Evolutionary conservation across 2,329 filamentous ascomycete species (phyloP).

Genomic region (Aspergillus floridensis): DNA sequence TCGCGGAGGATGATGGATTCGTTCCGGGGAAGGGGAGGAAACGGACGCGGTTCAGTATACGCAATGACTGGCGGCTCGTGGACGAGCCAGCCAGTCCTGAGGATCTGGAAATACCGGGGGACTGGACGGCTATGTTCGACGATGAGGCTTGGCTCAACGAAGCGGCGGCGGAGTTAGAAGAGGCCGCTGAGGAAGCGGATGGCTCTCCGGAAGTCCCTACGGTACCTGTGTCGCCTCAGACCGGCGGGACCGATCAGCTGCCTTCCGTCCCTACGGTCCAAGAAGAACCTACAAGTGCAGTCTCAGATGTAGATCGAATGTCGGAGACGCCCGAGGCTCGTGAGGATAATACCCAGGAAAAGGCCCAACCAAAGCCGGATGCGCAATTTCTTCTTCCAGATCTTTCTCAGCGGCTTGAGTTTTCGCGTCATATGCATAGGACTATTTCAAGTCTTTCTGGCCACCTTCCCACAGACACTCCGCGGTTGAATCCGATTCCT

Average conservation of each 20-base stretch:
- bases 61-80: conserved; percentile 70
- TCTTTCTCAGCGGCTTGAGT: not conserved
- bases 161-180: conserved; percentile 13
- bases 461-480: conserved; percentile 33
- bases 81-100: conserved; percentile 68
- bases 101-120: conserved; percentile 46
- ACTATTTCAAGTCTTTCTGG: not conserved
- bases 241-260: not conserved
- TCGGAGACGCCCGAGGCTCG: not conserved
- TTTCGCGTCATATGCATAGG: conserved; percentile 2
- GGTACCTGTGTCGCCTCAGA: conserved; percentile 14
- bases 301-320: not conserved
- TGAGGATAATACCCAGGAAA: not conserved
- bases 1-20: conserved; percentile 64
- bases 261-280: not conserved
- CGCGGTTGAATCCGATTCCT: conserved; percentile 38
- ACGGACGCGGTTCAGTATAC: conserved; percentile 65
- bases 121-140: conserved; percentile 30
- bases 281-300: not conserved
- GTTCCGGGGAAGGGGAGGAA: conserved; percentile 64
- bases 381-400: conserved; percentile 7
- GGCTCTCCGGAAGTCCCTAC: not conserved
- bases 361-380: not conserved
- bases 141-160: conserved; percentile 18
- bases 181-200: not conserved